These are phyloP conservation scores for Lodderomyces theae DNA, from an alignment of 1,139 yeast genomes.

Conservation along the genomic window DNA sequence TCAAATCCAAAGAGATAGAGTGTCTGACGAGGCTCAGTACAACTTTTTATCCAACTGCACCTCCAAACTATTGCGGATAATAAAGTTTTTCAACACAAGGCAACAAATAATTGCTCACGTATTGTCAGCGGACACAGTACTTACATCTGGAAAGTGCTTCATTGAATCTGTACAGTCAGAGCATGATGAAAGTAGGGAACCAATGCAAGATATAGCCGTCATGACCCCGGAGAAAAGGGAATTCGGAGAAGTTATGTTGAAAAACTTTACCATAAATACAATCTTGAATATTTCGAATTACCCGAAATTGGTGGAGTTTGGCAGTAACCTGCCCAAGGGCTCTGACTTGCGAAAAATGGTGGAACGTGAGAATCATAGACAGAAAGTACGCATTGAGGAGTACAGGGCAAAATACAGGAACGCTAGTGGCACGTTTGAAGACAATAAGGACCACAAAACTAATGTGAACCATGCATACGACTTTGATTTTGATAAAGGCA, in stretches of 20 bases:
- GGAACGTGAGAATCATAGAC: slow-evolving; percentile 15
- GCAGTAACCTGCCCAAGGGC: slow-evolving; percentile 2
- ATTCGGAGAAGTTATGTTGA: slow-evolving; percentile 24
- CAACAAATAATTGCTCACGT: slow-evolving; percentile 23
- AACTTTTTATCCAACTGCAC: slow-evolving; percentile 19
- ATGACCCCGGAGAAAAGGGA: slow-evolving; percentile 24
- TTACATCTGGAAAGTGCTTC: slow-evolving; percentile 14
- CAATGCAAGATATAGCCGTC: slow-evolving; percentile 22
- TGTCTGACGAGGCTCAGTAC: slow-evolving; percentile 19
- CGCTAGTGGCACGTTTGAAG: not conserved
- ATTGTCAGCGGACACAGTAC: slow-evolving; percentile 19
- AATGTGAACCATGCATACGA: slow-evolving; percentile 8
- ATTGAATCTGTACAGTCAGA: slow-evolving; percentile 7
- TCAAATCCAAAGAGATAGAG: slow-evolving; percentile 18
- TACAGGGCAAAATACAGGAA: slow-evolving; percentile 9
- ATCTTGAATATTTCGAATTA: slow-evolving; percentile 22
- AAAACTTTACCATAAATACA: slow-evolving; percentile 18
- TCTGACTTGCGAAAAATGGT: slow-evolving; percentile 7
- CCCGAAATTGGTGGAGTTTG: slow-evolving; percentile 20
- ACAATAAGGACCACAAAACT: not conserved
- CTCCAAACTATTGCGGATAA: slow-evolving; percentile 23
- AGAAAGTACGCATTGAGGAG: slow-evolving; percentile 12
- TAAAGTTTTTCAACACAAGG: slow-evolving; percentile 32
- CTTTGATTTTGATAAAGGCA: slow-evolving; percentile 23
- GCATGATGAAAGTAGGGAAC: slow-evolving; percentile 8